Conservation (phyloP, 106 monocot species). For the Platanthera guangdongensis region DNA sequence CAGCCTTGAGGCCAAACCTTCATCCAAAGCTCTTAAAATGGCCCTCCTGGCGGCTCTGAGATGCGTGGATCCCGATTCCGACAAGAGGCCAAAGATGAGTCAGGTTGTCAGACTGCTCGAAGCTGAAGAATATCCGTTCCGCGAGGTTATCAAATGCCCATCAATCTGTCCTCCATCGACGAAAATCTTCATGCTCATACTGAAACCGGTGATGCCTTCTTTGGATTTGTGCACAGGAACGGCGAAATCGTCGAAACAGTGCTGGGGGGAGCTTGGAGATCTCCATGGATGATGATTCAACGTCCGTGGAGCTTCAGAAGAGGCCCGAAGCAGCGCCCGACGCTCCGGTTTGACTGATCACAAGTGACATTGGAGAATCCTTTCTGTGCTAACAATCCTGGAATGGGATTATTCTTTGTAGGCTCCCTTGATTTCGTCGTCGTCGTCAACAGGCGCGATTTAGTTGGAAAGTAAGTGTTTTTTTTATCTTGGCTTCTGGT, state of each 20-base stretch:
- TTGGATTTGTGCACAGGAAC: conserved; percentile 24
- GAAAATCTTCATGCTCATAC: background rate
- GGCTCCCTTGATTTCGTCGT: background rate
- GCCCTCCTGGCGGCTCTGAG: conserved; percentile 45
- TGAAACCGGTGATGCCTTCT: background rate
- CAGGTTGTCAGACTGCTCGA: conserved; percentile 69
- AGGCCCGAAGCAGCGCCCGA: conserved; percentile 11
- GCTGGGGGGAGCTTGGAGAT: conserved; percentile 34
- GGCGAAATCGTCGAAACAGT: conserved; percentile 47
- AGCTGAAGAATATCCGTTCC: conserved; percentile 31
- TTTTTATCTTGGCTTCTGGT: background rate
- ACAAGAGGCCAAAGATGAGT: conserved; percentile 58
- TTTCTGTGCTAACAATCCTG: conserved; percentile 12
- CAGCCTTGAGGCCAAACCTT: conserved; percentile 29
- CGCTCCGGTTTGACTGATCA: background rate
- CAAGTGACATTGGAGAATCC: background rate
- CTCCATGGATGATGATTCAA: conserved; percentile 23
- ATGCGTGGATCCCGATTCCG: conserved; percentile 54
- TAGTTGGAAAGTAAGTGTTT: background rate
- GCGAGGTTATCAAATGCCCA: conserved; percentile 23
- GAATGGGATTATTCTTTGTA: conserved; percentile 6
- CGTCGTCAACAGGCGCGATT: background rate
- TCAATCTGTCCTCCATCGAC: background rate
- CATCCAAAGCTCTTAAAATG: conserved; percentile 43
- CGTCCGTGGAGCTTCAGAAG: conserved; percentile 26